Conservation (phyloP, 2,329 filamentous ascomycete species). For the Paraphaeosphaeria minitans region DNA sequence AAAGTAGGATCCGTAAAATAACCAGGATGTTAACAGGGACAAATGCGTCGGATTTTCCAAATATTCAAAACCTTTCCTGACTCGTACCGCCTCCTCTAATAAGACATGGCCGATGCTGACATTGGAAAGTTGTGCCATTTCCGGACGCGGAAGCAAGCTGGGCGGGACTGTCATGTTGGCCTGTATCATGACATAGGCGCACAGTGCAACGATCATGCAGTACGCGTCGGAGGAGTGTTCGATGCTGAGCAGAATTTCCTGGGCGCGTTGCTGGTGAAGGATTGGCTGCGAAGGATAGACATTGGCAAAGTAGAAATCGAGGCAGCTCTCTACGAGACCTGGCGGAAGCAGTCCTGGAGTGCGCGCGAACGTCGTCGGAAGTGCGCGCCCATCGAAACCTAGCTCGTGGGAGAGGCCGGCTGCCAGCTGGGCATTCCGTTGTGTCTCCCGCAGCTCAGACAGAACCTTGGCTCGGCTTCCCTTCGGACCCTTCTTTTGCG, state of each 20-base stretch:
- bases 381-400: constrained; percentile 49
- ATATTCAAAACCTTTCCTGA: constrained; percentile 63
- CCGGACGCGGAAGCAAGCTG: constrained; percentile 54
- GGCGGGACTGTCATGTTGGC: constrained; percentile 53
- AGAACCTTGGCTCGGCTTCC: constrained; percentile 67
- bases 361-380: constrained; percentile 52
- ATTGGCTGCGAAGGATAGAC: constrained; percentile 70
- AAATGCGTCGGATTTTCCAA: constrained; percentile 60
- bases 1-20: constrained; percentile 65
- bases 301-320: constrained; percentile 66
- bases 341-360: constrained; percentile 56
- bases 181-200: constrained; percentile 57
- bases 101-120: constrained; percentile 59
- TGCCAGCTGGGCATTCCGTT: constrained; percentile 52
- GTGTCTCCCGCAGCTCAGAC: constrained; percentile 63
- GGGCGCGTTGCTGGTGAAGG: constrained; percentile 57
- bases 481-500: constrained; percentile 68
- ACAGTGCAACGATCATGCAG: constrained; percentile 60
- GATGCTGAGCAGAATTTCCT: constrained; percentile 60
- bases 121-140: constrained; percentile 50
- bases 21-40: constrained; percentile 67
- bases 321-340: constrained; percentile 58
- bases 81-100: constrained; percentile 62
- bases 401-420: constrained; percentile 46
- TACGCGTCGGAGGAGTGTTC: constrained; percentile 61